phyloP scores from a whole-genome alignment of 2,329 filamentous ascomycete species.

The Lecanicillium sp. region DNA sequence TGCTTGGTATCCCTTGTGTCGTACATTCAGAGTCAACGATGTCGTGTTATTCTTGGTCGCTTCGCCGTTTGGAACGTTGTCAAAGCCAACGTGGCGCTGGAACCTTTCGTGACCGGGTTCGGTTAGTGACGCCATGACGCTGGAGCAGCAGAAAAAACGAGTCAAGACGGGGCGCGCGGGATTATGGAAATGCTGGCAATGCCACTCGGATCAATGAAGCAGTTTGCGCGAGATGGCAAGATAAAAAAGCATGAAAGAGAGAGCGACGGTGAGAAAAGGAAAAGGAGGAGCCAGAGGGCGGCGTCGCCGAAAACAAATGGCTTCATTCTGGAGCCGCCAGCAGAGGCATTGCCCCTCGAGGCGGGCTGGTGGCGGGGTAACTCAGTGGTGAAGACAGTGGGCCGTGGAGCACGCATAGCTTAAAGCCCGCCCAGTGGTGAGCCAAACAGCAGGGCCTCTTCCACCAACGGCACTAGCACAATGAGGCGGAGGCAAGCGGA shows the following conservation, averaged over 20 bases:
- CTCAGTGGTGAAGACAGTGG: background rate
- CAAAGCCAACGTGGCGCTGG: conserved; percentile 51
- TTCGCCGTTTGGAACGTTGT: conserved; percentile 50
- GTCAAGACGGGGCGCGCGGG: background rate
- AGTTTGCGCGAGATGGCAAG: background rate
- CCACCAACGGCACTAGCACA: too few species aligned
- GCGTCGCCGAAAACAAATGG: conserved; percentile 4
- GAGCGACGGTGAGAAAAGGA: background rate
- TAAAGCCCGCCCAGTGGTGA: background rate
- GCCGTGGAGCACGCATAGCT: conserved; percentile 4
- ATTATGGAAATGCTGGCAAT: background rate
- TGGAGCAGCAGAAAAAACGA: conserved; percentile 3
- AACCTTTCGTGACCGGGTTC: conserved; percentile 38
- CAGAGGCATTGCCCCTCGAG: conserved; percentile 4
- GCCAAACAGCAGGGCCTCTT: too few species aligned
- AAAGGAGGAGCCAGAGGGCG: conserved; percentile 1
- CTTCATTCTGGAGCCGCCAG: background rate
- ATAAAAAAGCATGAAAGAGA: background rate
- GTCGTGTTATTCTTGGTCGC: conserved; percentile 50
- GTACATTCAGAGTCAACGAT: conserved; percentile 74
- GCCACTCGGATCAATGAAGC: background rate
- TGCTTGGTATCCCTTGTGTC: conserved; percentile 78
- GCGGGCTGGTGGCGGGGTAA: conserved; percentile 5
- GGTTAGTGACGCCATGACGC: conserved; percentile 36
- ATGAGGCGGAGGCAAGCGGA: too few species aligned